A percentile compares a stretch with the other conserved stretches of the same genome.
These are phyloP conservation scores for Epichloe hybrida DNA, from an alignment of 2,329 filamentous ascomycete genomes.

Conservation along the genomic window DNA sequence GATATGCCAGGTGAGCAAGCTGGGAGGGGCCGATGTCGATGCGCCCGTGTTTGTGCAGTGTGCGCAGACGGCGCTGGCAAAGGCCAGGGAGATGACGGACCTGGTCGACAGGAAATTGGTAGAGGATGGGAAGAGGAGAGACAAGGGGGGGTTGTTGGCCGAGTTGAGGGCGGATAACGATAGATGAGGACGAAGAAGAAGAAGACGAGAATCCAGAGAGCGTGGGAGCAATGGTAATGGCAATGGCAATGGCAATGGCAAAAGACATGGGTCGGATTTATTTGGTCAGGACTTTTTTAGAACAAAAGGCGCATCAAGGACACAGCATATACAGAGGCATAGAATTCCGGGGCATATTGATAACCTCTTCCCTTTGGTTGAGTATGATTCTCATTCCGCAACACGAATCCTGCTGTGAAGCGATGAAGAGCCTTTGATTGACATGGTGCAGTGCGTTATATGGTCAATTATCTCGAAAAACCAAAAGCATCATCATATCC, in stretches of 20 bases:
- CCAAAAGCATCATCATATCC: neutral
- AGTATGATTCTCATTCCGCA: neutral
- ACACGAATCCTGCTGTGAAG: neutral
- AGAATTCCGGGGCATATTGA: slow-evolving; percentile 1
- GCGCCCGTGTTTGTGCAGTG: slow-evolving; percentile 66
- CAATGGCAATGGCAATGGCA: neutral
- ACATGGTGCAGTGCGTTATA: too few relatives aligned
- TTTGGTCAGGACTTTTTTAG: neutral
- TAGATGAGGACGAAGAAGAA: slow-evolving; percentile 27
- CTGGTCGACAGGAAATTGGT: slow-evolving; percentile 61
- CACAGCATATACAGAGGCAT: neutral
- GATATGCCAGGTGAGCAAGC: slow-evolving; percentile 82
- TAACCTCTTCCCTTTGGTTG: neutral
- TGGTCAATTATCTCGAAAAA: too few relatives aligned
- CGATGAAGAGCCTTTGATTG: neutral
- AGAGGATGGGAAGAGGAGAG: slow-evolving; percentile 63
- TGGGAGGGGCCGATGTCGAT: slow-evolving; percentile 72
- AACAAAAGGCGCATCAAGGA: neutral
- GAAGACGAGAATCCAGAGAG: too few relatives aligned
- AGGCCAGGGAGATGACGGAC: slow-evolving; percentile 67
- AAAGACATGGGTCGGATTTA: neutral
- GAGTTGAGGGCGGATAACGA: slow-evolving; percentile 77
- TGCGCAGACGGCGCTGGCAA: slow-evolving; percentile 58
- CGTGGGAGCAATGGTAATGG: neutral
- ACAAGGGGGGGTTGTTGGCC: slow-evolving; percentile 65